Evolutionary conservation across 169 alveolate genomes (phyloP).

Genomic region (Cryptosporidium ryanae): DNA sequence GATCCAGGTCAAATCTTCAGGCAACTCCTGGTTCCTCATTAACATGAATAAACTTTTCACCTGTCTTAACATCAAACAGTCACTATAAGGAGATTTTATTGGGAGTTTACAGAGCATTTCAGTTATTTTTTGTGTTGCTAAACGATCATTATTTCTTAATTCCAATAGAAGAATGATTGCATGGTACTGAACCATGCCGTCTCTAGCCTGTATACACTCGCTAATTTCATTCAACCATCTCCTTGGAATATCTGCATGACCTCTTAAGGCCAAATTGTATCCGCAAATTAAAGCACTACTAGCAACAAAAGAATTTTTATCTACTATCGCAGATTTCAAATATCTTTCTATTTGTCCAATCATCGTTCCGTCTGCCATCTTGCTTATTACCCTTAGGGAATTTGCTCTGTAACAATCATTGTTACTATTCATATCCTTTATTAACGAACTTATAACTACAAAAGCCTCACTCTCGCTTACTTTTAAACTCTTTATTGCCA

Average conservation of each 20-base stretch:
- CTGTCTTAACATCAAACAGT: slow-evolving; percentile 69
- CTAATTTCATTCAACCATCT: slow-evolving; percentile 87
- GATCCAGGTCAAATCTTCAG: slow-evolving; percentile 62
- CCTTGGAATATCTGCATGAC: slow-evolving; percentile 91
- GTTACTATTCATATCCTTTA: slow-evolving; percentile 93
- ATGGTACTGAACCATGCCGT: slow-evolving; percentile 93
- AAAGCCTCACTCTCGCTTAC: slow-evolving; percentile 92
- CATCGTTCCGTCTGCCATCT: slow-evolving; percentile 92
- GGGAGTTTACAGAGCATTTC: slow-evolving; percentile 69
- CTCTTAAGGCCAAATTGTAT: slow-evolving; percentile 86
- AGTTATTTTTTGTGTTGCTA: slow-evolving; percentile 84
- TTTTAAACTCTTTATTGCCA: slow-evolving; percentile 90
- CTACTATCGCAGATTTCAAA: slow-evolving; percentile 91
- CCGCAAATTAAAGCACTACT: slow-evolving; percentile 94
- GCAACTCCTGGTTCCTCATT: slow-evolving; percentile 8
- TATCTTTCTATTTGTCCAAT: slow-evolving; percentile 95
- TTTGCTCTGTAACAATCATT: slow-evolving; percentile 94
- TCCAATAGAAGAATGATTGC: slow-evolving; percentile 94
- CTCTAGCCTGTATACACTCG: slow-evolving; percentile 88
- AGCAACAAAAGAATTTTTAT: slow-evolving; percentile 92
- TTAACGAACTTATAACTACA: slow-evolving; percentile 94
- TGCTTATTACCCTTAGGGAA: slow-evolving; percentile 95
- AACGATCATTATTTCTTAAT: slow-evolving; percentile 87
- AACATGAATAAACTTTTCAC: slow-evolving; percentile 51
- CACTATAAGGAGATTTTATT: slow-evolving; percentile 59